phyloP scores from a whole-genome alignment of 2,329 filamentous ascomycete genomes.

The Metarhizium humberi region DNA sequence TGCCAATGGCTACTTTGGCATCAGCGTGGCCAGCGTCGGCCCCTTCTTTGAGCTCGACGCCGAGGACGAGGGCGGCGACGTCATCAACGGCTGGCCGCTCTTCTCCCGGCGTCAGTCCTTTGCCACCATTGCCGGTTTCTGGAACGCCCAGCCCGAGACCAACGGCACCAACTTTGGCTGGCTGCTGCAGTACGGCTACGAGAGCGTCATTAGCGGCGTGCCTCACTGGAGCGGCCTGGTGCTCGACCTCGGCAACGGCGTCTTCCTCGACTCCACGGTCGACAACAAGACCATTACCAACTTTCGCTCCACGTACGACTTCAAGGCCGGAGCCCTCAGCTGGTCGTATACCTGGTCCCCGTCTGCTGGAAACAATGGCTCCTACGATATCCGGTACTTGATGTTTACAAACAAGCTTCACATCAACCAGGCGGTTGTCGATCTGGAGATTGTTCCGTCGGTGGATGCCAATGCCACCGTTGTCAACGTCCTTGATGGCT shows the following conservation, averaged over 20 bases:
- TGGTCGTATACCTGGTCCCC: constrained; percentile 63
- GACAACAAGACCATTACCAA: constrained; percentile 47
- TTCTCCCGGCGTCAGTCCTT: constrained; percentile 56
- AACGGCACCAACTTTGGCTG: constrained; percentile 57
- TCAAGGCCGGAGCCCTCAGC: constrained; percentile 50
- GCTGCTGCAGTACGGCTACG: constrained; percentile 50
- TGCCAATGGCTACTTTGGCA: constrained; percentile 20
- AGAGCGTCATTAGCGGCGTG: constrained; percentile 62
- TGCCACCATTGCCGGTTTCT: constrained; percentile 60
- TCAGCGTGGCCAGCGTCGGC: constrained; percentile 16
- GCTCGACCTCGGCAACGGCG: constrained; percentile 41
- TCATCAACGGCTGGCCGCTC: constrained; percentile 57
- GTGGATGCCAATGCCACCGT: constrained; percentile 45
- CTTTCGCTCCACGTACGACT: constrained; percentile 52
- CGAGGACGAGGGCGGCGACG: constrained; percentile 10
- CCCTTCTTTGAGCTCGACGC: constrained; percentile 18
- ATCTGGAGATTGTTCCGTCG: constrained; percentile 25
- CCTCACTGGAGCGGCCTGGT: constrained; percentile 45
- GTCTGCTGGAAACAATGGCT: constrained; percentile 19
- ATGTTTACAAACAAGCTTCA: constrained; percentile 56
- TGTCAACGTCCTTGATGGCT: constrained; percentile 59
- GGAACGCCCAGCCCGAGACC: constrained; percentile 46
- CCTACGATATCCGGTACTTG: constrained; percentile 54
- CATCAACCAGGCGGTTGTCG: constrained; percentile 31
- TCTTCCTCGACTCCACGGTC: constrained; percentile 50